Percentiles rank a stretch among this genome's conserved stretches.
Conservation (phyloP, 441 rosid genomes). For the Iberis amara region DNA sequence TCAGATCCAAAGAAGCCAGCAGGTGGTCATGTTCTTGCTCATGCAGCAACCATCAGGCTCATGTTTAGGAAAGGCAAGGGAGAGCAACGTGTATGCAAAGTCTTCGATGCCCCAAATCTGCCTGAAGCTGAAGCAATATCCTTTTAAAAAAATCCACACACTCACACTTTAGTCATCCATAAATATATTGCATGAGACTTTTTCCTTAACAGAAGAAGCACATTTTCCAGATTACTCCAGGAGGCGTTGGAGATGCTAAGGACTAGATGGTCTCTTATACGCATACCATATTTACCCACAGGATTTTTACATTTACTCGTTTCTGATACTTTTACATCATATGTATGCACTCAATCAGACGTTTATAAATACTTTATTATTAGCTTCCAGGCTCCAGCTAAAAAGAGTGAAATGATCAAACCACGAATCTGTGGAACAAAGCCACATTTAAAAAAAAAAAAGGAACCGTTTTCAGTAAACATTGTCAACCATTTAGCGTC, state of each 20-base stretch:
- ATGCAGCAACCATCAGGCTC: slow-evolving; percentile 82
- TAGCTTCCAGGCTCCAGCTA: slow-evolving; percentile 1
- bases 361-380: slow-evolving; percentile 12
- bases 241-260: slow-evolving; percentile 84
- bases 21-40: slow-evolving; percentile 92
- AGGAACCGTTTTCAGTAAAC: neutral
- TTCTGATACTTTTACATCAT: neutral
- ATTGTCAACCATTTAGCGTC: slow-evolving; percentile 20
- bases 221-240: slow-evolving; percentile 74
- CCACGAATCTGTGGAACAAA: slow-evolving; percentile 20
- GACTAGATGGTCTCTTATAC: slow-evolving; percentile 35
- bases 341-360: slow-evolving; percentile 11
- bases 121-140: slow-evolving; percentile 96
- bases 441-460: slow-evolving; percentile 21
- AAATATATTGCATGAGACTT: slow-evolving; percentile 7
- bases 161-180: neutral
- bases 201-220: slow-evolving; percentile 43
- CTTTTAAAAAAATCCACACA: slow-evolving; percentile 28
- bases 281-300: neutral
- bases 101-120: slow-evolving; percentile 84
- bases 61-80: slow-evolving; percentile 94
- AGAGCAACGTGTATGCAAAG: slow-evolving; percentile 85
- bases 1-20: slow-evolving; percentile 95
- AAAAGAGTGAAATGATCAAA: slow-evolving; percentile 4
- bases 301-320: neutral